A percentile compares a stretch with the other conserved stretches of the same genome.
Evolutionary conservation across 768 basidiomycete genomes (phyloP).

Genomic region (Calocybe gangraenosa): DNA sequence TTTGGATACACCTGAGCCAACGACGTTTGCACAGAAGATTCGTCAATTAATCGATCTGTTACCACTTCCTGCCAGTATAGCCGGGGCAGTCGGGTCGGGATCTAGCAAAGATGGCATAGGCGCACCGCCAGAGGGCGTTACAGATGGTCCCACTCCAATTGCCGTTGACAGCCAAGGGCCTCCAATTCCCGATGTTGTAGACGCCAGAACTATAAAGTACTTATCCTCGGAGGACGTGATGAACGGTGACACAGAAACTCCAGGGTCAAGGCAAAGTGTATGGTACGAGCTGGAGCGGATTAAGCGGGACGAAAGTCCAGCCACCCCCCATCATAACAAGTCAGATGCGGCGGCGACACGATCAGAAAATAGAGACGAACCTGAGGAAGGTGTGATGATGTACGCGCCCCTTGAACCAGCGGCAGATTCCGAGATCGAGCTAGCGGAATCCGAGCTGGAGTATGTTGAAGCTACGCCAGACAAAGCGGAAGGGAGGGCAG

Average conservation of each 20-base stretch:
- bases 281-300: conserved; percentile 57
- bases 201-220: conserved; percentile 43
- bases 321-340: conserved; percentile 18
- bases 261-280: conserved; percentile 37
- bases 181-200: conserved; percentile 39
- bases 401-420: conserved; percentile 67
- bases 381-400: conserved; percentile 58
- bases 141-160: neutral
- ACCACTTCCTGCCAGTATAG: conserved; percentile 25
- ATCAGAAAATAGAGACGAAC: conserved; percentile 38
- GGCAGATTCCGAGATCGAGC: conserved; percentile 57
- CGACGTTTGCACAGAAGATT: conserved; percentile 33
- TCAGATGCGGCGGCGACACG: conserved; percentile 12
- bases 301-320: conserved; percentile 17
- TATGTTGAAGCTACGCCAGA: conserved; percentile 33
- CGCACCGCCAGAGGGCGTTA: conserved; percentile 5
- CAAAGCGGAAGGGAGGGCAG: conserved; percentile 12
- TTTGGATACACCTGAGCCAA: conserved; percentile 26
- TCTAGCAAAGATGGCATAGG: conserved; percentile 7
- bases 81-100: conserved; percentile 13
- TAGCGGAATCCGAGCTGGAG: conserved; percentile 57
- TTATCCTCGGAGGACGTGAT: conserved; percentile 61
- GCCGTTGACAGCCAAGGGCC: conserved; percentile 26
- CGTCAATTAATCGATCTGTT: conserved; percentile 32
- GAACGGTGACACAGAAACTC: conserved; percentile 40